phyloP scores from a whole-genome alignment of 1,284 basidiomycete genomes.

The Rugosomyces carneus region DNA sequence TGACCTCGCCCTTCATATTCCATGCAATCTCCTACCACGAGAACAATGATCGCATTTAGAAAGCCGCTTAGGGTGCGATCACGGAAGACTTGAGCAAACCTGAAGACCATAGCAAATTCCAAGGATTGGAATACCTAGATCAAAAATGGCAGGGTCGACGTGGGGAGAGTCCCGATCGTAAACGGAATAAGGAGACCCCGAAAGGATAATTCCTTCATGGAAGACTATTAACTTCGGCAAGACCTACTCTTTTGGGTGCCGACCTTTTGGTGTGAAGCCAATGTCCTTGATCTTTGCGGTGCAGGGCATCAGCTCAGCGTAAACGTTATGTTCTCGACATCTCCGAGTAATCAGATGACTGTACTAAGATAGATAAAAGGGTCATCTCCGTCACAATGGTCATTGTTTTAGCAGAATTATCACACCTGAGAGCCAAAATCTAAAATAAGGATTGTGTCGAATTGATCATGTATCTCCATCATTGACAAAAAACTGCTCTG shows the following conservation, averaged over 20 bases:
- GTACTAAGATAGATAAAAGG: constrained; percentile 52
- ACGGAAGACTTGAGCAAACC: constrained; percentile 31
- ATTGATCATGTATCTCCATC: constrained; percentile 90
- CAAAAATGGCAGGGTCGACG: constrained; percentile 94
- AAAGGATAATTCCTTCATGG: constrained; percentile 85
- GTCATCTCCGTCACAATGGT: not conserved
- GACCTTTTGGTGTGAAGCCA: constrained; percentile 93
- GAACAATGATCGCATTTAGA: not conserved
- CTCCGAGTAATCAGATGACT: constrained; percentile 97
- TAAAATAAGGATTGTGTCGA: constrained; percentile 94
- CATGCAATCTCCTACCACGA: constrained; percentile 81
- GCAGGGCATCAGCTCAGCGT: constrained; percentile 97
- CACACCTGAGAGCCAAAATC: constrained; percentile 95
- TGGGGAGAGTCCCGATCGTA: constrained; percentile 92
- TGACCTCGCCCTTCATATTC: constrained; percentile 84
- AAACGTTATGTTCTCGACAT: constrained; percentile 97
- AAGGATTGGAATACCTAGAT: constrained; percentile 85
- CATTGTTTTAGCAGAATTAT: constrained; percentile 14
- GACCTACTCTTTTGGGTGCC: not conserved
- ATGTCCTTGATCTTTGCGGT: constrained; percentile 90
- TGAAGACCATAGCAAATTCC: constrained; percentile 99
- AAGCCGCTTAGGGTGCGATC: not conserved
- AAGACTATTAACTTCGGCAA: not conserved
- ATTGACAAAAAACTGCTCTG: constrained; percentile 29
- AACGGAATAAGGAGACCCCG: constrained; percentile 97